phyloP scores from a whole-genome alignment of 768 basidiomycete species.

The Lanmaoa rubissima region DNA sequence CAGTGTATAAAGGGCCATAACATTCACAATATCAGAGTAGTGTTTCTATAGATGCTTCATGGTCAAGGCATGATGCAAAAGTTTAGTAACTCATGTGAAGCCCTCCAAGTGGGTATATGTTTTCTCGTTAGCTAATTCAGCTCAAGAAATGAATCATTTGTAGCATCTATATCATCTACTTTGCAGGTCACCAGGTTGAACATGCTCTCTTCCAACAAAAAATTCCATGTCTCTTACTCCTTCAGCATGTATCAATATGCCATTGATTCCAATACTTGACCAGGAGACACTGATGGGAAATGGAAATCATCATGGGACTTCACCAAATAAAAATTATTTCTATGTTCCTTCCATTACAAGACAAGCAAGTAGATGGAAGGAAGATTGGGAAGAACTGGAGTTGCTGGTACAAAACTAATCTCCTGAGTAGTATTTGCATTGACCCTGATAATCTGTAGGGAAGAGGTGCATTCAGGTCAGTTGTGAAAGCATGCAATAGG shows the following conservation, averaged over 20 bases:
- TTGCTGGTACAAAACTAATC: constrained; percentile 49
- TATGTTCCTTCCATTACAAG: constrained; percentile 37
- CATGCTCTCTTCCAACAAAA: constrained; percentile 60
- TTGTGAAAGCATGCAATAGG: constrained; percentile 89
- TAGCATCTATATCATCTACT: constrained; percentile 53
- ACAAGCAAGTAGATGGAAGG: constrained; percentile 79
- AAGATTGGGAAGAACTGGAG: constrained; percentile 94
- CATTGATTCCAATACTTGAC: constrained; percentile 21
- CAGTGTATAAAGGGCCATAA: constrained; percentile 78
- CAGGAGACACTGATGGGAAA: constrained; percentile 52
- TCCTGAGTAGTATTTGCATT: neutral
- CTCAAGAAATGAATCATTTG: too few species aligned
- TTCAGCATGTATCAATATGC: constrained; percentile 12
- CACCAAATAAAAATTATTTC: constrained; percentile 70
- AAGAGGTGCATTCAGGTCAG: constrained; percentile 89
- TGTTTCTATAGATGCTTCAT: constrained; percentile 83
- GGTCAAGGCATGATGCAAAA: constrained; percentile 64
- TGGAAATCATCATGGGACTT: constrained; percentile 38
- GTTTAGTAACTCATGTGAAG: too few species aligned
- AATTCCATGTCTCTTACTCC: constrained; percentile 41
- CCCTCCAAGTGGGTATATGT: too few species aligned
- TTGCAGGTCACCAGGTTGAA: constrained; percentile 51
- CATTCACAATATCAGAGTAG: constrained; percentile 77
- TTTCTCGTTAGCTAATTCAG: too few species aligned
- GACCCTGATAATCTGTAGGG: constrained; percentile 46